Percentiles rank a stretch among this genome's conserved stretches.
Conservation (phyloP, 768 basidiomycete genomes). For the Pleurotus cornucopiae region DNA sequence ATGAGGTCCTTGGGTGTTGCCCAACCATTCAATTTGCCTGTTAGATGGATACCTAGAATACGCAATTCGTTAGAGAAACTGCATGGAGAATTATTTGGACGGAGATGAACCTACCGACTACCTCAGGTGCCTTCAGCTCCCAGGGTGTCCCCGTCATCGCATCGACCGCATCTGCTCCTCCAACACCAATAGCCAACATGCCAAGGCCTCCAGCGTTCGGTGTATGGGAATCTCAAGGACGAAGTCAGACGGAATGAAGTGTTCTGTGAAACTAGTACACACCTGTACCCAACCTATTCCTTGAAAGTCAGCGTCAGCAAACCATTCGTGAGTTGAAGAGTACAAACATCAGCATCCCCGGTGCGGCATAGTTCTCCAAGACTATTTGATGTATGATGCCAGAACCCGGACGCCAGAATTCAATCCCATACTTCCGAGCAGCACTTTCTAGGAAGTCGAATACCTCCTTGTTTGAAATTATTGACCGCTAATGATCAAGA, state of each 20-base stretch:
- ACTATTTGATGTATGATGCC: conserved; percentile 98
- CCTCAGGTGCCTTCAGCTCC: conserved; percentile 90
- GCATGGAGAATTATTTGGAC: neutral
- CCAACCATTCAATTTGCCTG: conserved; percentile 87
- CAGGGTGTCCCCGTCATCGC: conserved; percentile 98
- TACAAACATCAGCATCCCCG: conserved; percentile 84
- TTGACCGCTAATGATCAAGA: conserved; percentile 54
- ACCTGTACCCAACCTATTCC: conserved; percentile 77
- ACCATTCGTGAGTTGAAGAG: neutral
- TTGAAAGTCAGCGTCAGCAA: conserved; percentile 8
- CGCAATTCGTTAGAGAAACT: neutral
- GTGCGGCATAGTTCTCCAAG: conserved; percentile 95
- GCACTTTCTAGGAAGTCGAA: conserved; percentile 97
- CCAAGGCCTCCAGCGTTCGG: conserved; percentile 98
- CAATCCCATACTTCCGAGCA: conserved; percentile 87
- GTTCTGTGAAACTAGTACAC: conserved; percentile 2
- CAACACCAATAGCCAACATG: conserved; percentile 96
- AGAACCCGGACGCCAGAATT: conserved; percentile 97
- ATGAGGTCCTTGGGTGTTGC: conserved; percentile 95
- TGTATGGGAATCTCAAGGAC: conserved; percentile 80
- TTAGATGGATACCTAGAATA: conserved; percentile 77
- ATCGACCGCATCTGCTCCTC: conserved; percentile 97
- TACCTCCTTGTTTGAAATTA: conserved; percentile 89
- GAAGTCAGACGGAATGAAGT: neutral
- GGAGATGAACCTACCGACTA: conserved; percentile 54